Base-by-base conservation (phyloP, 805 yeast genomes). In the Wickerhamomyces tratensis region DNA sequence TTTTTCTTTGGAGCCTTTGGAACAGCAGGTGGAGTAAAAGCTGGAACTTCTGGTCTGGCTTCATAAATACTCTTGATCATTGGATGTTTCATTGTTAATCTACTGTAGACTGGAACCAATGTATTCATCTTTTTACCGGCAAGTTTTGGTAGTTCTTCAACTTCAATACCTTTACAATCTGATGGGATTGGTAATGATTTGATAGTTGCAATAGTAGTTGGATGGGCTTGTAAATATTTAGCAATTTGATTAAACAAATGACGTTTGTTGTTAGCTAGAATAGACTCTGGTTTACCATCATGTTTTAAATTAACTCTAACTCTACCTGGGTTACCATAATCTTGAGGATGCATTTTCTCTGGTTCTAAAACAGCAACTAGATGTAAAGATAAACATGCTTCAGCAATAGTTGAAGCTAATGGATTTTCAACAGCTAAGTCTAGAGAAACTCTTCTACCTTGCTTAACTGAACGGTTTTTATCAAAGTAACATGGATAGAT, bases 281-380 rank as follows among this genome's bases (percentile, higher is more conserved):
- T 52, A 14, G 59, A 57, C 12, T 63, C 67, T 10, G 70, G 58
- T 27, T 61, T 52, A 2, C 77, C 79, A 10, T 71, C 62, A 39
- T 73, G 72, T 53, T 78, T 82, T 36, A 86, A 50, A 38, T 78
- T 67, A 25, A 88, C 82, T 50, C 95, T 76, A 33, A 93, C 89
- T 54, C 98, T 74, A n/a, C 98, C 98, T 5, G 97, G 94, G 57
- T 91, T 91, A 50, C 98, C 95, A 74, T 82, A 93, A 63, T 91
- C 98, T 61, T 89, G 95, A 11, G 98, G 98, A 63, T 91, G 98
- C 1, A 83, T 63, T 65, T 88, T 93, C 46, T 83, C 86, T 46
- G 91, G 79, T 62, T 86, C 93, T 44, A 79, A 69, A 37, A 82
- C 67, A 35, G 64, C 61, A 5, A 54, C 48, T 29, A 66, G 45